A percentile compares a stretch with the other conserved stretches of the same genome.
Evolutionary conservation across 2,329 filamentous ascomycete genomes (phyloP).

Genomic region (Acephala macrosclerotiorum): DNA sequence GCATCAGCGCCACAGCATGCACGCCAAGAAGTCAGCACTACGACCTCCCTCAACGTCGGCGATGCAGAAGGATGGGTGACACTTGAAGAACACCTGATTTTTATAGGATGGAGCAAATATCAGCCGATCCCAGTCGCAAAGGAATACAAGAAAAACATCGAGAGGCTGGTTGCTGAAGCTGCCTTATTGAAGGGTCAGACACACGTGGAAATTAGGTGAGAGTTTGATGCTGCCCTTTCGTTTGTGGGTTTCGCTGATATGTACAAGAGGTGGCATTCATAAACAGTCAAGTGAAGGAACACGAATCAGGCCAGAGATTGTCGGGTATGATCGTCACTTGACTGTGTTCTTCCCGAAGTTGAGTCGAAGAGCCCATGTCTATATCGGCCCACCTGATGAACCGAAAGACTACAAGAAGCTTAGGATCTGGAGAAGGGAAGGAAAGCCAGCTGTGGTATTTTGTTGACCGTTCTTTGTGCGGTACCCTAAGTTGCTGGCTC

Average conservation of each 20-base stretch:
- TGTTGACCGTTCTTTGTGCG: too few relatives aligned
- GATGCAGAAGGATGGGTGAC: neutral
- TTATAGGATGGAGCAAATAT: conserved; percentile 1
- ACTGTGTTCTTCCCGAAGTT: conserved; percentile 5
- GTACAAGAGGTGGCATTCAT: neutral
- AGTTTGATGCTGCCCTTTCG: neutral
- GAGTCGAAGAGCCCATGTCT: neutral
- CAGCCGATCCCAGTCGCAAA: neutral
- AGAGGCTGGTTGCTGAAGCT: conserved; percentile 4
- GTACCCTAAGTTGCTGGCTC: too few relatives aligned
- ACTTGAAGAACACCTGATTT: neutral
- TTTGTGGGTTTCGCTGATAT: neutral
- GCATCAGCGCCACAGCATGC: neutral
- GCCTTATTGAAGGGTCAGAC: neutral
- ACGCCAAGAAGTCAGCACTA: neutral
- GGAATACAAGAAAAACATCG: neutral
- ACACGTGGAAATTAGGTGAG: neutral
- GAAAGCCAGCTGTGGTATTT: neutral
- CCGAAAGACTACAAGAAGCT: neutral
- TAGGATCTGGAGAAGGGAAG: conserved; percentile 8
- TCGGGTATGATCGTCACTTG: neutral
- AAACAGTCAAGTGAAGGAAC: neutral
- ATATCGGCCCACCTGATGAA: neutral
- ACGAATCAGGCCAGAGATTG: neutral
- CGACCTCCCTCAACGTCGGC: neutral